Conservation (phyloP, 345 rosid genomes). For the Geranium rotundifolium region DNA sequence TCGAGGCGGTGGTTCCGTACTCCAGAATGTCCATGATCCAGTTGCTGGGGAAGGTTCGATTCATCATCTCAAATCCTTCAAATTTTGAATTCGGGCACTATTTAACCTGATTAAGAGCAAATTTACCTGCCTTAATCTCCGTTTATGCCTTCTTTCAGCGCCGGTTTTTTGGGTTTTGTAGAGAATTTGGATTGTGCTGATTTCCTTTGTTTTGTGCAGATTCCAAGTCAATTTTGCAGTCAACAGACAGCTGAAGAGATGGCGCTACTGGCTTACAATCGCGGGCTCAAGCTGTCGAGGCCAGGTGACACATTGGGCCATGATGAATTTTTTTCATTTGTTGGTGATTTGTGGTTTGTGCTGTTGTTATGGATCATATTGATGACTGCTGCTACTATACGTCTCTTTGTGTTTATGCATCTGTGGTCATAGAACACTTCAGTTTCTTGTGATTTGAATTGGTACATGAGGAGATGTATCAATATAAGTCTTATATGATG, state of each 20-base stretch:
- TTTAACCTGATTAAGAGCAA: neutral
- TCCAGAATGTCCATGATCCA: slow-evolving; percentile 53
- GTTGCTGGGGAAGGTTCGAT: slow-evolving; percentile 61
- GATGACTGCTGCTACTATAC: too few species aligned
- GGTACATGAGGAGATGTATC: too few species aligned
- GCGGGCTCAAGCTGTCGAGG: slow-evolving; percentile 69
- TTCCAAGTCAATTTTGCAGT: slow-evolving; percentile 53
- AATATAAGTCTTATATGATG: too few species aligned
- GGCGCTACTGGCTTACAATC: slow-evolving; percentile 81
- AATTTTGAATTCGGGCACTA: too few species aligned
- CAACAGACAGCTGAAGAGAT: slow-evolving; percentile 47
- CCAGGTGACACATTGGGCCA: slow-evolving; percentile 34
- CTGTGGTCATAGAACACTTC: too few species aligned
- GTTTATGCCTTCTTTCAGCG: neutral
- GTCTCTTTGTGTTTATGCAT: too few species aligned
- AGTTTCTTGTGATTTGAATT: too few species aligned
- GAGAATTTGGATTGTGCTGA: neutral
- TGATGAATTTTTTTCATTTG: neutral
- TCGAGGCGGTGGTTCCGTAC: slow-evolving; percentile 78
- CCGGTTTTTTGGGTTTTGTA: neutral
- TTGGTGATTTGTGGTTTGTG: neutral
- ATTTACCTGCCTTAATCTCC: neutral
- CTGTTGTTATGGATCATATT: neutral
- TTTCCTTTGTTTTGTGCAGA: slow-evolving; percentile 20
- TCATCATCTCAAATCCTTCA: neutral